Evolutionary conservation across 139 green algal genomes (phyloP), one percentile per base, ranked within the genome.

Genomic region (Pycnococcus provasolii): DNA sequence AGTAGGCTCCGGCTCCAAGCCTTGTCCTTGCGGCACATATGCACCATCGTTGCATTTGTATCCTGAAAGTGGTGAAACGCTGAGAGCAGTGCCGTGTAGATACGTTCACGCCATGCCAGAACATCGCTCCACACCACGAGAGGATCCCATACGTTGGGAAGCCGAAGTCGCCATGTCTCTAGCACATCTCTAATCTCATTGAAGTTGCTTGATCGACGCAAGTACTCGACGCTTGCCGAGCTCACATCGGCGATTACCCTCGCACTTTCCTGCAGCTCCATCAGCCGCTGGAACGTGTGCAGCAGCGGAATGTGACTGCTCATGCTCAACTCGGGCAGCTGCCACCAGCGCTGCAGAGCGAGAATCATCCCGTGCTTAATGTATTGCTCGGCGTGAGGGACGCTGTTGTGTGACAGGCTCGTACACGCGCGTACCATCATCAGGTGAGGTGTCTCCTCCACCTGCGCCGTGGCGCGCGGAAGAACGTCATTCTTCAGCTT

Each of bases 1-100:
- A 99, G 83, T 67, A 85, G 81, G 82, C 97, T 97, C 26, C 96
- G 84, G 51, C 77, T 87, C 90, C 91, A 96, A 0, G 91, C 91
- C 76, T 96, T 95, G 83, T 96, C 90, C 45, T 83, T 79, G 26
- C 26, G 26, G 26, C 26, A 26, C 26, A 26, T 26, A 26, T 26
- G 26, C 26, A 26, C 26, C 26, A 26, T 26, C 26, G 26, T 26
- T 26, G 26, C 39, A 85, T 80, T 13, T 79, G 72, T 6, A 78
- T 80, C 77, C n/a, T 62, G 41, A 37, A 80, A 63, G 40, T 42
- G 7, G 45, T 81, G 86, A 71, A 96, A 94, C 7, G 89, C 81
- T 8, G 78, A 83, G 74, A 97, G 96, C 58, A 97, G 81, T 44
- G 85, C 83, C 76, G 95, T 94, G 88, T 97, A 95, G 54, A 98